These are phyloP conservation scores for Royoungia palumana DNA, from an alignment of 768 basidiomycete species.

Conservation along the genomic window DNA sequence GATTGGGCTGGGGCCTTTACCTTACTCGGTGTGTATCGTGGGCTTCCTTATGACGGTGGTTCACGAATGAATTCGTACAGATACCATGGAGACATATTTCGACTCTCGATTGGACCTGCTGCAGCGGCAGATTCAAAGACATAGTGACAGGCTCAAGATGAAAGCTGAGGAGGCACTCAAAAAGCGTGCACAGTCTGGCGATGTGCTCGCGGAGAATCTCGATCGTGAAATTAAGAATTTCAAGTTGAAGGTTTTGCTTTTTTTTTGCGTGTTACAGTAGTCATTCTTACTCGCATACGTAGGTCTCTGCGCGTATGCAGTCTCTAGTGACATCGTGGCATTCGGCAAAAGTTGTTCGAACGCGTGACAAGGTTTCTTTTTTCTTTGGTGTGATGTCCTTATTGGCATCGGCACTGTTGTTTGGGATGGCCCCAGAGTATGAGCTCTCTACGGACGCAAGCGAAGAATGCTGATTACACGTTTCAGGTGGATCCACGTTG, in stretches of 20 bases:
- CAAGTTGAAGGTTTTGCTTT: constrained; percentile 72
- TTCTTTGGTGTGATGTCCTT: constrained; percentile 92
- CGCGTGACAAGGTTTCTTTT: constrained; percentile 85
- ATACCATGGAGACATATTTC: constrained; percentile 93
- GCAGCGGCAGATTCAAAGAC: constrained; percentile 83
- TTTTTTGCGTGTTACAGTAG: neutral
- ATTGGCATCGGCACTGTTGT: constrained; percentile 78
- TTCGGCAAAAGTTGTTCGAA: constrained; percentile 81
- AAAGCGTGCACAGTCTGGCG: constrained; percentile 52
- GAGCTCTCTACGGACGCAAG: constrained; percentile 19
- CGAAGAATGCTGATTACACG: constrained; percentile 8
- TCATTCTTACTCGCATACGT: constrained; percentile 9
- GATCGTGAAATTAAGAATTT: constrained; percentile 86
- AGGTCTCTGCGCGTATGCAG: constrained; percentile 82
- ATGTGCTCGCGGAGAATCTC: constrained; percentile 68
- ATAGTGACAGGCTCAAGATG: constrained; percentile 77
- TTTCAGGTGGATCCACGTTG: constrained; percentile 79
- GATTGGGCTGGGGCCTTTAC: constrained; percentile 85
- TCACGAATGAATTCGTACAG: constrained; percentile 37
- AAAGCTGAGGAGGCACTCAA: constrained; percentile 82
- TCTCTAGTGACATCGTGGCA: constrained; percentile 85
- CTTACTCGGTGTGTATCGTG: constrained; percentile 59
- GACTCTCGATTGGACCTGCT: constrained; percentile 84
- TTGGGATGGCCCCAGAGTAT: constrained; percentile 84
- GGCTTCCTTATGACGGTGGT: neutral